These are phyloP conservation scores for Rhodotorula sp. DNA, from an alignment of 1,284 basidiomycete species.

Conservation along the genomic window DNA sequence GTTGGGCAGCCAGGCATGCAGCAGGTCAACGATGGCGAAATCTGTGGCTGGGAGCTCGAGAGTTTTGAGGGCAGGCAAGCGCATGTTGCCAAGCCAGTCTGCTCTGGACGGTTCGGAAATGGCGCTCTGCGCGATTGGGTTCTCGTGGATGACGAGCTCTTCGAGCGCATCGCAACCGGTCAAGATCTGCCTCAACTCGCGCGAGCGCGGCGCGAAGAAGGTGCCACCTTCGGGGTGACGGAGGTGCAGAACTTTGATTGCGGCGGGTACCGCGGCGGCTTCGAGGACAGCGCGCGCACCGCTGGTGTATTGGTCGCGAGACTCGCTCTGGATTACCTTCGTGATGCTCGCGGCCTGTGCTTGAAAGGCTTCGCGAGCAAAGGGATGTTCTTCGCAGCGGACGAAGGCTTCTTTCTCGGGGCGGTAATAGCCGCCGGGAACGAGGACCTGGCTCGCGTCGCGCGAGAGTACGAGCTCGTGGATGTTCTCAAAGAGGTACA, in stretches of 20 bases:
- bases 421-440: too few relatives aligned
- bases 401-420: too few relatives aligned
- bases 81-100: not conserved
- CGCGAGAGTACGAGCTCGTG: not conserved
- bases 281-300: not conserved
- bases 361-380: not conserved
- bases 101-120: not conserved
- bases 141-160: too few relatives aligned
- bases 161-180: too few relatives aligned
- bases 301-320: not conserved
- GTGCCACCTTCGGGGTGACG: too few relatives aligned
- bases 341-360: not conserved
- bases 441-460: not conserved
- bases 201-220: too few relatives aligned
- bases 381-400: not conserved
- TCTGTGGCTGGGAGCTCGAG: not conserved
- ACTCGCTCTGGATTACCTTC: not conserved
- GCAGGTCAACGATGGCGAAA: not conserved
- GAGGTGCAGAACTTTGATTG: too few relatives aligned
- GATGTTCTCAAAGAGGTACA: not conserved
- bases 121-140: not conserved
- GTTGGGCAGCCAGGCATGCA: not conserved
- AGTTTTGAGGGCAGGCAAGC: not conserved
- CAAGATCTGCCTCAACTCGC: too few relatives aligned
- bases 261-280: too few relatives aligned